Conservation (phyloP, 805 yeast genomes). For the Hanseniaspora meyeri region DNA sequence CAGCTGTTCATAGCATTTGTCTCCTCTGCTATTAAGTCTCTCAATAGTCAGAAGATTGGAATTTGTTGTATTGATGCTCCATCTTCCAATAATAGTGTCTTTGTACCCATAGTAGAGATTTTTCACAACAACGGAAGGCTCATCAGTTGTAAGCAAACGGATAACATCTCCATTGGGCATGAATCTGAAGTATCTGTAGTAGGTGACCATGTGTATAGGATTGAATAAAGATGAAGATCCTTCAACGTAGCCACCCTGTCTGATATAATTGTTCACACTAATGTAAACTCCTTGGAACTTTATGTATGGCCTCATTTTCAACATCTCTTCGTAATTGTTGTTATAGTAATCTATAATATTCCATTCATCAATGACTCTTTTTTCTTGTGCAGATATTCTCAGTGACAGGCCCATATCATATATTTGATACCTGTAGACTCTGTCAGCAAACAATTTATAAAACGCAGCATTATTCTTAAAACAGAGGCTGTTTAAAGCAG, state of each 20-base stretch:
- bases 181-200: slow-evolving; percentile 75
- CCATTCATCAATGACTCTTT: slow-evolving; percentile 21
- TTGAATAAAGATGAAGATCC: slow-evolving; percentile 54
- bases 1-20: slow-evolving; percentile 51
- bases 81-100: slow-evolving; percentile 39
- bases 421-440: slow-evolving; percentile 30
- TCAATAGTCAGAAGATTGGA: slow-evolving; percentile 38
- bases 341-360: slow-evolving; percentile 33
- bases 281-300: slow-evolving; percentile 78
- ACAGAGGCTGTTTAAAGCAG: slow-evolving; percentile 44
- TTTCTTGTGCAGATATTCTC: slow-evolving; percentile 3
- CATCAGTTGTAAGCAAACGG: slow-evolving; percentile 55
- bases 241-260: slow-evolving; percentile 68
- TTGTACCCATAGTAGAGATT: slow-evolving; percentile 31
- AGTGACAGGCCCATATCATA: slow-evolving; percentile 4
- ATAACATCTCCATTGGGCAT: slow-evolving; percentile 66
- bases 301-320: slow-evolving; percentile 54
- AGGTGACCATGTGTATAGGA: slow-evolving; percentile 75
- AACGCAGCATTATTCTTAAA: slow-evolving; percentile 34
- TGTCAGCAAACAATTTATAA: slow-evolving; percentile 40
- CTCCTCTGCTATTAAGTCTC: slow-evolving; percentile 47
- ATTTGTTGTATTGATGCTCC: slow-evolving; percentile 44
- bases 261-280: slow-evolving; percentile 67
- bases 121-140: slow-evolving; percentile 59
- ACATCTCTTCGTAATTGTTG: slow-evolving; percentile 29